Base-by-base conservation (phyloP, 2,329 filamentous ascomycete species). In the Diaporthe ilicicola region DNA sequence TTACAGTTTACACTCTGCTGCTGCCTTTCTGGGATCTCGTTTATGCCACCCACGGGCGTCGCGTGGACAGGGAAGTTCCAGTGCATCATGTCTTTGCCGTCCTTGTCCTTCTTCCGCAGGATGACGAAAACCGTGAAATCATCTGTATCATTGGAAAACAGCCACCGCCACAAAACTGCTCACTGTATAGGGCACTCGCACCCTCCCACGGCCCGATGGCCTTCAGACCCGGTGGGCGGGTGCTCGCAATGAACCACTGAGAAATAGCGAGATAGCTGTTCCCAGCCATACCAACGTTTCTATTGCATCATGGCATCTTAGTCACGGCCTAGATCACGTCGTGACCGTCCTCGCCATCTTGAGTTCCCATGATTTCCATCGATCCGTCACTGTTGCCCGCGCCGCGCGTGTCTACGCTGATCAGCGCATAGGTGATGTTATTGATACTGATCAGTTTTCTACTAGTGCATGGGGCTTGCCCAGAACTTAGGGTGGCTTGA, bases 51-150 rank as follows among this genome's bases (percentile, higher is more conserved):
- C 67, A 79, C 74, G 0, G 78, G 77, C 0, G 76, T 75, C 4
- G 74, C 74, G 22, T 70, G 67, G 56, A 77, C 73, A 7, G 85
- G 84, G 59, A 87, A 82, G 70, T 83, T 83, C 13, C 85, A 75
- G 50, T 84, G 80, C 73, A 81, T 78, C 64, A 86, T 72, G 0
- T 78, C 73, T 19, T 84, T 83, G 1, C 85, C 84, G 5, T 82
- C 74, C 15, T 76, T 79, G 56, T 84, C 82, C 19, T 79, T 74
- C 75, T 87, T 87, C 8, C 83, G 78, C 4, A 87, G 66, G 9
- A 83, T 79, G 4, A 85, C 77, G 62, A 81, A 86, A 1, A 85
- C 80, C 29, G 78, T 80, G 71, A 87, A 80, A 70, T 87, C 85
- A 62, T 87, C 79, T 17, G 77, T 75, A 15, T 81, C 78, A 82